These are phyloP conservation scores for Candida sp. DNA, from an alignment of 1,139 yeast species.

Conservation along the genomic window DNA sequence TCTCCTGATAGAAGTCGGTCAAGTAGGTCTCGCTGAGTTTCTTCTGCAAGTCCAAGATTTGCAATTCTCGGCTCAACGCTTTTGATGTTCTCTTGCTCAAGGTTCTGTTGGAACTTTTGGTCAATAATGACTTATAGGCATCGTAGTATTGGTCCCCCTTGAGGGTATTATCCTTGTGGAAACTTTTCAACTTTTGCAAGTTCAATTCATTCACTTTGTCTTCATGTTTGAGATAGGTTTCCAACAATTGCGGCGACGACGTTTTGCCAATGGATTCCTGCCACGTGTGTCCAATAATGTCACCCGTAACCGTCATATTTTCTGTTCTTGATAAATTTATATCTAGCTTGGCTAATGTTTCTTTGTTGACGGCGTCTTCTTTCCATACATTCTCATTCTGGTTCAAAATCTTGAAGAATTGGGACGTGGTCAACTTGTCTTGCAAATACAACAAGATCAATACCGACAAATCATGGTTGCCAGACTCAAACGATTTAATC, in stretches of 20 bases:
- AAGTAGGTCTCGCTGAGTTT: constrained; percentile 58
- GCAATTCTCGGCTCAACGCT: constrained; percentile 52
- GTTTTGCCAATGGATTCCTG: constrained; percentile 30
- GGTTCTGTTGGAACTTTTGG: constrained; percentile 25
- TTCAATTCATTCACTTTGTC: constrained; percentile 32
- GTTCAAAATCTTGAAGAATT: constrained; percentile 43
- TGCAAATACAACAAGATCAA: constrained; percentile 61
- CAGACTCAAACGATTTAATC: constrained; percentile 67
- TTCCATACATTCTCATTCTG: constrained; percentile 36
- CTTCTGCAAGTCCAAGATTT: constrained; percentile 55
- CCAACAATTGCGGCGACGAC: constrained; percentile 24
- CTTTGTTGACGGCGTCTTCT: constrained; percentile 4
- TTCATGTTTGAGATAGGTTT: constrained; percentile 36
- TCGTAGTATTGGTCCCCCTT: constrained; percentile 23
- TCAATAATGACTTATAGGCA: constrained; percentile 28
- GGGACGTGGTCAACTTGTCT: constrained; percentile 38
- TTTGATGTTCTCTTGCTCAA: constrained; percentile 21
- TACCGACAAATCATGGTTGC: constrained; percentile 66
- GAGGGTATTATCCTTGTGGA: constrained; percentile 11
- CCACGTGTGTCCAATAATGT: constrained; percentile 49
- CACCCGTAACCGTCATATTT: constrained; percentile 37
- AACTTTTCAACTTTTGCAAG: constrained; percentile 22
- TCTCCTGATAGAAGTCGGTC: constrained; percentile 44
- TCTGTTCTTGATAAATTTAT: constrained; percentile 14
- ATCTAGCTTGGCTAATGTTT: constrained; percentile 14